Evolutionary conservation across 2,329 filamentous ascomycete species (phyloP).

Genomic region (Diaporthe humulicola): DNA sequence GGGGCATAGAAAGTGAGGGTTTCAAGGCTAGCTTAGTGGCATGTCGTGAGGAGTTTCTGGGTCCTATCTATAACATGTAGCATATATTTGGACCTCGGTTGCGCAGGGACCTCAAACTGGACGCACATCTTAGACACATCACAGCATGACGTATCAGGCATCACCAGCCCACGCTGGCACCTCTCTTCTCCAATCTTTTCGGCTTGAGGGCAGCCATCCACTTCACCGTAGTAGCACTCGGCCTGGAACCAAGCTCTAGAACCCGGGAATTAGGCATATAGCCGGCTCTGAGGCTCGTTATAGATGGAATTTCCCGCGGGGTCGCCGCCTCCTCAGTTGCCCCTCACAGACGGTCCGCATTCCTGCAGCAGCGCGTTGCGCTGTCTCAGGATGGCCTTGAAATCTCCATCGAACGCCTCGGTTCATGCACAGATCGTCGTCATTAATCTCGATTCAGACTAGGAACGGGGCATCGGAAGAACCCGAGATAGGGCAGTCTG

Average conservation of each 20-base stretch:
- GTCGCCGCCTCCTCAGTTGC: background rate
- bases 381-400: background rate
- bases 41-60: background rate
- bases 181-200: background rate
- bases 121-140: background rate
- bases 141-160: background rate
- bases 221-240: background rate
- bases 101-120: slow-evolving; percentile 4
- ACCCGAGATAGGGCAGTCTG: background rate
- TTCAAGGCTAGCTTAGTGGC: background rate
- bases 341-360: slow-evolving; percentile 9
- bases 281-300: background rate
- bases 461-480: background rate
- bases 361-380: background rate
- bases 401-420: background rate
- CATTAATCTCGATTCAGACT: fast-evolving
- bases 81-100: background rate
- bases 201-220: background rate
- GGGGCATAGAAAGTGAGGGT: background rate
- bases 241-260: background rate
- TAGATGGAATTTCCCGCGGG: background rate
- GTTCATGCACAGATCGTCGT: background rate
- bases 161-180: background rate
- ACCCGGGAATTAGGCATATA: background rate
- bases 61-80: background rate